These are phyloP conservation scores for Butyriboletus loyo DNA, from an alignment of 768 basidiomycete genomes.

Conservation along the genomic window DNA sequence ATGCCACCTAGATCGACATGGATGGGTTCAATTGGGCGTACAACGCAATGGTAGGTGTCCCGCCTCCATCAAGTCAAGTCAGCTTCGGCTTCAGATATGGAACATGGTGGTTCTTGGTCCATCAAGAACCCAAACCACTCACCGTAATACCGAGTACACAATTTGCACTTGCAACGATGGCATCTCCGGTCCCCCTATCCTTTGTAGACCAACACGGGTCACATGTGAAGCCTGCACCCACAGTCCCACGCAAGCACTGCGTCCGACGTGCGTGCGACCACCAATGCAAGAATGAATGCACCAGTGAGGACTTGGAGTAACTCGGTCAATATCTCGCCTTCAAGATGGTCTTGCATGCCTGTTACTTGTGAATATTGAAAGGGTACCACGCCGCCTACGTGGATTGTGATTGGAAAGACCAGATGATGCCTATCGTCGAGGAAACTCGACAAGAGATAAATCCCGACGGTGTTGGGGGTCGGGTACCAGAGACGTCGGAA, in stretches of 20 bases:
- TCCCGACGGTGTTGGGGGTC: too few relatives aligned
- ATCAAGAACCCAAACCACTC: conserved; percentile 10
- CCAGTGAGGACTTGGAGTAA: conserved; percentile 43
- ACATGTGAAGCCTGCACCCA: conserved; percentile 51
- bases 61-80: background rate
- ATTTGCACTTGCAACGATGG: conserved; percentile 49
- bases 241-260: conserved; percentile 59
- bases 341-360: background rate
- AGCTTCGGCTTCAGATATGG: background rate
- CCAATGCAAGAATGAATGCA: conserved; percentile 54
- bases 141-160: conserved; percentile 60
- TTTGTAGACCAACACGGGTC: conserved; percentile 53
- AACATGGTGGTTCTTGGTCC: background rate
- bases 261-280: conserved; percentile 51
- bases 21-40: conserved; percentile 44
- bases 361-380: conserved; percentile 48
- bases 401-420: too few relatives aligned
- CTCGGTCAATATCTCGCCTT: background rate
- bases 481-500: too few relatives aligned
- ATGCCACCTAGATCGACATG: conserved; percentile 55
- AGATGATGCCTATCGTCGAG: too few relatives aligned
- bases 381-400: conserved; percentile 53
- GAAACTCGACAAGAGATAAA: too few relatives aligned
- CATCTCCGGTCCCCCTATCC: conserved; percentile 55
- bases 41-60: conserved; percentile 44